Evolutionary conservation across 345 rosid genomes (phyloP).

Genomic region (Garcia nutans): DNA sequence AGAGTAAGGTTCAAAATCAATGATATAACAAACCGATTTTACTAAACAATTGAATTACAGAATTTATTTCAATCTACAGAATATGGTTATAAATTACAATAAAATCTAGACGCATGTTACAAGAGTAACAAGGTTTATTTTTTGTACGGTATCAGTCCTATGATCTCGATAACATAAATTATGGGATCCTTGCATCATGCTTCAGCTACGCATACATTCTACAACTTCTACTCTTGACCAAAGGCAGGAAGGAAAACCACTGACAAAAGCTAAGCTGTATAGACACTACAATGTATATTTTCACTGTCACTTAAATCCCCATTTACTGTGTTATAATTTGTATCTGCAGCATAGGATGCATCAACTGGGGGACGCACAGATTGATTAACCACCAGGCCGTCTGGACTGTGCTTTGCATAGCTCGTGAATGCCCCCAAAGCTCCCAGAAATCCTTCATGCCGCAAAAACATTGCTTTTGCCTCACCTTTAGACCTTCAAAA

Average conservation of each 20-base stretch:
- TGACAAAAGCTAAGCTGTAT: conserved; percentile 18
- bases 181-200: conserved; percentile 4
- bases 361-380: conserved; percentile 11
- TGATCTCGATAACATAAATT: neutral
- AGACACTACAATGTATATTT: conserved; percentile 35
- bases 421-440: conserved; percentile 73
- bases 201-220: conserved; percentile 22
- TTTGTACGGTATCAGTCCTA: neutral
- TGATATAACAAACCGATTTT: neutral
- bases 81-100: neutral
- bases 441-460: conserved; percentile 90
- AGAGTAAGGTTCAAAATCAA: neutral
- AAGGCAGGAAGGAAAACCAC: conserved; percentile 2
- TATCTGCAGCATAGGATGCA: conserved; percentile 23
- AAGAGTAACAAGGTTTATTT: neutral
- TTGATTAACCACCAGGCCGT: conserved; percentile 23
- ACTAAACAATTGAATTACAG: neutral
- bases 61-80: neutral
- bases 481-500: conserved; percentile 77
- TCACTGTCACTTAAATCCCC: conserved; percentile 31
- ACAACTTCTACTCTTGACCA: neutral
- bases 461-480: conserved; percentile 78
- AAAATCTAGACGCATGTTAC: neutral
- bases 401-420: conserved; percentile 37
- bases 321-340: conserved; percentile 21